Evolutionary conservation across 345 rosid genomes (phyloP), one percentile per base, ranked within the genome.

Genomic region (Carallia pectinifolia): DNA sequence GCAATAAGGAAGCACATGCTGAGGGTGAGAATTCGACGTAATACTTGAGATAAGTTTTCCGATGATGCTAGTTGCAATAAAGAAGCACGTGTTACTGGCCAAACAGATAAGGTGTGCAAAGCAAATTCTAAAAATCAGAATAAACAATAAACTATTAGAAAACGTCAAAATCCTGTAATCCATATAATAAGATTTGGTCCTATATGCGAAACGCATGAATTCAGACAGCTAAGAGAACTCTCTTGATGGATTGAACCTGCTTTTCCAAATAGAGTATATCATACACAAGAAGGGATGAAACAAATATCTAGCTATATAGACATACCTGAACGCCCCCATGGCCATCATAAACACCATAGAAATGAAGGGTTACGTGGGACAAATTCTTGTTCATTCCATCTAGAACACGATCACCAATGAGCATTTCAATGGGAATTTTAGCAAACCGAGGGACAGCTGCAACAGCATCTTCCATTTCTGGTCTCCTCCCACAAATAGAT

Each of bases 321-420:
- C 58, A n/a, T 65, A 75, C 79, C 79, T 75, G 74, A 59, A 61
- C 61, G 1, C 79, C 79, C 44, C 74, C 79, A 75, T 75, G 79
- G 67, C 79, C 79, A 69, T 75, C 79, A 52, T 75, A 75, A 75
- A 75, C 74, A 59, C 79, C 79, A 53, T 50, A 75, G 70, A 75
- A 75, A 65, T 75, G 78, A 75, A 70, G 64, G 4, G 70, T 75
- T 52, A 69, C 27, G 36, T 69, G 56, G n/a, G 74, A 69, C 67
- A 69, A 64, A 48, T 52, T 69, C 70, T 75, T 56, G n/a, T 29
- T 75, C 40, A 69, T 34, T 38, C 74, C 66, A 33, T 70, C 71
- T 34, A 64, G 62, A 31, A 40, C 61, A 39, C 55, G 62, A 36
- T 70, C 70, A 30, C 74, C 74, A 50, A 70, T 52, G 16, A 75